Conservation (phyloP, 129 eudicot species). For the Cynara cardunculus region DNA sequence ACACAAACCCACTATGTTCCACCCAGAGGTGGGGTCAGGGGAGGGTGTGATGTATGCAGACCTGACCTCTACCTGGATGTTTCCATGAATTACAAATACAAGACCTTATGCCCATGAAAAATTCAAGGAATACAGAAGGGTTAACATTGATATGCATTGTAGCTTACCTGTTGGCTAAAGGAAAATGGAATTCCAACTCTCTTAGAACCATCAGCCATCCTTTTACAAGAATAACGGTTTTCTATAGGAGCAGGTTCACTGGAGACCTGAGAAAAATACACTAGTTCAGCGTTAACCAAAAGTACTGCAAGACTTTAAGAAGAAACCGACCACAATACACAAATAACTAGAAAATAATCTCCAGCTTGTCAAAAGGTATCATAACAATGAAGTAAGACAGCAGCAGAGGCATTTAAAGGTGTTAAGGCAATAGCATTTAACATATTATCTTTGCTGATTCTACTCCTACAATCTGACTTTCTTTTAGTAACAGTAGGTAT, state of each 20-base stretch:
- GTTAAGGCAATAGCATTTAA: not conserved
- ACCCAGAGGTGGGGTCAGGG: not conserved
- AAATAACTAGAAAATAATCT: not conserved
- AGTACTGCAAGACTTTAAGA: not conserved
- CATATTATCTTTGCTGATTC: not conserved
- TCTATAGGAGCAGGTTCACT: conserved; percentile 33
- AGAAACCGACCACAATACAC: not conserved
- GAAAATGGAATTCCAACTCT: conserved; percentile 69
- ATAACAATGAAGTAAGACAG: not conserved
- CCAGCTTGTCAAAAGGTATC: not conserved
- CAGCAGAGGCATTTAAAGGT: not conserved
- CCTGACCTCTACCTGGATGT: not conserved
- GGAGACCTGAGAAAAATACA: conserved; percentile 42
- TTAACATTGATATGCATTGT: not conserved
- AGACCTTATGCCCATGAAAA: not conserved
- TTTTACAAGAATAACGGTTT: conserved; percentile 49
- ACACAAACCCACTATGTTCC: not conserved
- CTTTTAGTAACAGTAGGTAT: not conserved
- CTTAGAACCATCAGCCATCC: conserved; percentile 91
- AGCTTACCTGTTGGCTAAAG: conserved; percentile 57
- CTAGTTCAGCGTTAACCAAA: not conserved
- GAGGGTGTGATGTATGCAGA: not conserved
- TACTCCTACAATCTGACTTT: not conserved
- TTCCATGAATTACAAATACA: not conserved
- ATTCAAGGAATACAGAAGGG: not conserved